These are phyloP conservation scores for Prosopis cineraria DNA, from an alignment of 306 rosid species.

Conservation along the genomic window DNA sequence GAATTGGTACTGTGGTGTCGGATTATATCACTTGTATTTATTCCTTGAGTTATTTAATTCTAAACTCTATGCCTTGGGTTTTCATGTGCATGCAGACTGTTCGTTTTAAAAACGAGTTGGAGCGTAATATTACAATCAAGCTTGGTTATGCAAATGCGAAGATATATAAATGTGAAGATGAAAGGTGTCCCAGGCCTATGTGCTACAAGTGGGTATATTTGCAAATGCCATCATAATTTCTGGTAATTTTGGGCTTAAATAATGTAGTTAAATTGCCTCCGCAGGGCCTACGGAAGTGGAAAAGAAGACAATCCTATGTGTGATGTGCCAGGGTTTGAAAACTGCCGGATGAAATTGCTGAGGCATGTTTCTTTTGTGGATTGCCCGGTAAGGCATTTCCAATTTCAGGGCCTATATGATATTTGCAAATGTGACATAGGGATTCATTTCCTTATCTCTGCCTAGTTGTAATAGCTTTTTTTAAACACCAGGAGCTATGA, in stretches of 20 bases:
- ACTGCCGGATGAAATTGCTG: constrained; percentile 64
- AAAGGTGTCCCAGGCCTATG: constrained; percentile 63
- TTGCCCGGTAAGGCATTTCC: constrained; percentile 50
- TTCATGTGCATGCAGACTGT: constrained; percentile 62
- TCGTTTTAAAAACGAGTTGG: constrained; percentile 91
- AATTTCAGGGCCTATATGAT: not conserved
- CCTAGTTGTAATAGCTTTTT: constrained; percentile 10
- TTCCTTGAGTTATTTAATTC: constrained; percentile 3
- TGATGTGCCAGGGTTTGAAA: constrained; percentile 70
- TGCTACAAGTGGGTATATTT: constrained; percentile 61
- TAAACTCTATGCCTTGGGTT: constrained; percentile 12
- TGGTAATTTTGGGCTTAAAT: constrained; percentile 16
- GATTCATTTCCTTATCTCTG: not conserved
- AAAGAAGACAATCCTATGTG: constrained; percentile 73
- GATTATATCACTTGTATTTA: constrained; percentile 11
- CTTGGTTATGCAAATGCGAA: constrained; percentile 78
- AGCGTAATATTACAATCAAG: constrained; percentile 78
- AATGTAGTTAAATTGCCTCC: not conserved
- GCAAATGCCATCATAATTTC: not conserved
- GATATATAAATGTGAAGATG: constrained; percentile 70
- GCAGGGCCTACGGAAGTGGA: constrained; percentile 77
- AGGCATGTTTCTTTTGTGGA: constrained; percentile 77
- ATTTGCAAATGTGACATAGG: not conserved
- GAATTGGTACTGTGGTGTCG: not conserved
- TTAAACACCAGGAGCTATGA: not conserved